Conservation (phyloP, 768 basidiomycete genomes). For the Tylopilus sp. region DNA sequence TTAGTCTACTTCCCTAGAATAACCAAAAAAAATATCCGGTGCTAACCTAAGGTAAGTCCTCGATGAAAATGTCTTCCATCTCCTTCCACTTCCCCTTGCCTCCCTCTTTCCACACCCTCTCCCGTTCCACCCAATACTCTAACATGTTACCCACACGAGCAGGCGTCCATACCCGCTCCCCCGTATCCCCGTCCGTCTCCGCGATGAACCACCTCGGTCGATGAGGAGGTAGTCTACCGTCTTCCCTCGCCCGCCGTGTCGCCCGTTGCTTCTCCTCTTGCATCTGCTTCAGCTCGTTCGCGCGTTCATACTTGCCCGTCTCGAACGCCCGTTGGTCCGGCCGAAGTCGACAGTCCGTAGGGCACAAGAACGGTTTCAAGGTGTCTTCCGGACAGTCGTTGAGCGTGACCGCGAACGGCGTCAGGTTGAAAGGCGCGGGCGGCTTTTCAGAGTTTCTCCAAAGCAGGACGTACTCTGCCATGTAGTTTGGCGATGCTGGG, state of each 20-base stretch:
- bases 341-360: conserved; percentile 89
- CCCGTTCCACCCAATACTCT: conserved; percentile 85
- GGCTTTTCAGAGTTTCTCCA: conserved; percentile 92
- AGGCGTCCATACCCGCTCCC: conserved; percentile 86
- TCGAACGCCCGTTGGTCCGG: conserved; percentile 97
- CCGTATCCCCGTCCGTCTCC: conserved; percentile 82
- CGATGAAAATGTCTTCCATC: conserved; percentile 82
- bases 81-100: conserved; percentile 48
- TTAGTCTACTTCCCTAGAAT: conserved; percentile 3
- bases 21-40: neutral
- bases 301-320: conserved; percentile 77
- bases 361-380: conserved; percentile 69
- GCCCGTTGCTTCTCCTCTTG: conserved; percentile 81
- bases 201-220: conserved; percentile 84
- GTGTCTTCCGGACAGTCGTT: conserved; percentile 80
- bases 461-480: conserved; percentile 76
- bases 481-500: conserved; percentile 40
- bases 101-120: conserved; percentile 51
- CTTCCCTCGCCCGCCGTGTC: conserved; percentile 72
- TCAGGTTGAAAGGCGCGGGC: conserved; percentile 88
- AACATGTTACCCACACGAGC: conserved; percentile 46
- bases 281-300: conserved; percentile 71
- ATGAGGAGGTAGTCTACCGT: conserved; percentile 68
- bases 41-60: conserved; percentile 38
- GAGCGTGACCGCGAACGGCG: conserved; percentile 89